Conservation (phyloP, 2,329 filamentous ascomycete species). For the Colletotrichum tropicale region DNA sequence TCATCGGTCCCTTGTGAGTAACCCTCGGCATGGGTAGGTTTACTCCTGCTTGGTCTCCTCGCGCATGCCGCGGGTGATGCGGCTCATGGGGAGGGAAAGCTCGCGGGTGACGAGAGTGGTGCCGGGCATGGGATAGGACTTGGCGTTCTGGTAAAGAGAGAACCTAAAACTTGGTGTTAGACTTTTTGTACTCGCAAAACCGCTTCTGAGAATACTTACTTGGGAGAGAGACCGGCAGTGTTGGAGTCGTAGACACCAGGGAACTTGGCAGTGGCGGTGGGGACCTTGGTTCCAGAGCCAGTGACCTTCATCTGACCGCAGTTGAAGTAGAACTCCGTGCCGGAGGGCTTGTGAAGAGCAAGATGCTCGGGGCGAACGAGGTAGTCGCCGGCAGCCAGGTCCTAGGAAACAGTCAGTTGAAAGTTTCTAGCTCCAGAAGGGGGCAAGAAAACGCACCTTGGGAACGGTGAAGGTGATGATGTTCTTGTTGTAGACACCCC, state of each 20-base stretch:
- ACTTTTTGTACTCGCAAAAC: not conserved
- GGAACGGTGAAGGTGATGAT: not conserved
- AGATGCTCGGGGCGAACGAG: conserved; percentile 48
- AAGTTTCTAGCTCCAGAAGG: not conserved
- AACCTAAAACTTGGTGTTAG: not conserved
- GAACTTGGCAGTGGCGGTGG: conserved; percentile 41
- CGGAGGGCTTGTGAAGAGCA: conserved; percentile 41
- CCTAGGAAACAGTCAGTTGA: conserved; percentile 36
- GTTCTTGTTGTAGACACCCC: not conserved
- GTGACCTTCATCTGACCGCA: conserved; percentile 46
- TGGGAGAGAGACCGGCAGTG: not conserved
- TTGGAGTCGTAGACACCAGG: conserved; percentile 35
- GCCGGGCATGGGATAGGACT: not conserved
- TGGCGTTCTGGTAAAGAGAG: not conserved
- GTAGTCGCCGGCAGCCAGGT: conserved; percentile 41
- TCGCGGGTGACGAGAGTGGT: not conserved
- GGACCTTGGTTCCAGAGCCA: conserved; percentile 39
- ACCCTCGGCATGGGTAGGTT: not conserved
- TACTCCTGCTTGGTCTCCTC: not conserved
- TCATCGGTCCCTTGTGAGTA: too few relatives aligned
- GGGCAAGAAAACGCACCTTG: not conserved
- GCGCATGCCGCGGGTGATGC: not conserved
- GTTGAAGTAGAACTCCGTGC: conserved; percentile 43
- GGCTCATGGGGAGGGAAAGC: not conserved
- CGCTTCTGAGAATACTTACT: not conserved